Conservation (phyloP, 2,329 filamentous ascomycete species). For the Neonectria hederae region DNA sequence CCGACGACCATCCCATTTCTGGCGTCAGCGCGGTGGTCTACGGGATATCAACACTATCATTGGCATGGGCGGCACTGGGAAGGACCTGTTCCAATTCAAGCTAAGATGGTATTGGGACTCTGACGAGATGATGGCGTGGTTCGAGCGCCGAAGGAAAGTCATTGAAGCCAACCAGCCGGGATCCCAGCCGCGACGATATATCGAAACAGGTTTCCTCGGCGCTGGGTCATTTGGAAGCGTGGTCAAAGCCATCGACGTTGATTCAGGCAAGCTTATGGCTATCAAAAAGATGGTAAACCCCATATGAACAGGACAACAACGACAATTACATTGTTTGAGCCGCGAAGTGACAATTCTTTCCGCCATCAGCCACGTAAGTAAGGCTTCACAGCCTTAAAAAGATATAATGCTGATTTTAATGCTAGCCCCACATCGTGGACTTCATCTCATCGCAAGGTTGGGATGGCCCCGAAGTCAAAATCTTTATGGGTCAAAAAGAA, state of each 20-base stretch:
- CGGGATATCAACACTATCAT: too few species aligned
- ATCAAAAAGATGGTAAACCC: not conserved
- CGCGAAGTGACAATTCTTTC: not conserved
- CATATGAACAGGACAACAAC: not conserved
- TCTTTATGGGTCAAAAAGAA: constrained; percentile 31
- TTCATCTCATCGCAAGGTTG: constrained; percentile 14
- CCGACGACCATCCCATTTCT: too few species aligned
- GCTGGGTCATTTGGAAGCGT: not conserved
- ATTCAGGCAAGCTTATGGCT: not conserved
- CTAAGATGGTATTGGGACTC: not conserved
- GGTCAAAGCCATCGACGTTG: not conserved
- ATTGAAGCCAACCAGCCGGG: not conserved
- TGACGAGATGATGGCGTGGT: not conserved
- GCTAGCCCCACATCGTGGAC: constrained; percentile 17
- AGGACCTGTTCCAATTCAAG: not conserved
- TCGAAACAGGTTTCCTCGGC: not conserved
- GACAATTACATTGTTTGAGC: not conserved
- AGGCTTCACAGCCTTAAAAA: not conserved
- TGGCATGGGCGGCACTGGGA: too few species aligned
- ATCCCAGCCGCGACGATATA: not conserved
- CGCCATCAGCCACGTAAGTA: constrained; percentile 2
- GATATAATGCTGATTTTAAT: not conserved
- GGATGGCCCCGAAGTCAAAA: constrained; percentile 6
- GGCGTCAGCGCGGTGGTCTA: too few species aligned
- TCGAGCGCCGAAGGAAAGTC: not conserved